These are phyloP conservation scores for Pichia eremophila DNA, from an alignment of 805 yeast genomes.

Conservation along the genomic window DNA sequence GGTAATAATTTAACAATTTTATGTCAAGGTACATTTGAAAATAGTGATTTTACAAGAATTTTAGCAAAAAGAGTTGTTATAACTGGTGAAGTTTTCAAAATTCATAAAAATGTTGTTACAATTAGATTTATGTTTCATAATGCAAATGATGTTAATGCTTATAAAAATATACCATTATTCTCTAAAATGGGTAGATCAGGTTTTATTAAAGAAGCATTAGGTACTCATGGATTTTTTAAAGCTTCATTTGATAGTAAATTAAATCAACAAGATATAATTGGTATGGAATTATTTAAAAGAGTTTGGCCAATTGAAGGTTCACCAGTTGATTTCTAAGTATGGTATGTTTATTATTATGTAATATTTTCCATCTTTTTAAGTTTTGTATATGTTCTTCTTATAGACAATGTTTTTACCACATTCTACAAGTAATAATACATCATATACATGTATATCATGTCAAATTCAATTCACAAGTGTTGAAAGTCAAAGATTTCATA, in stretches of 20 bases:
- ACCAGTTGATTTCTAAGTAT: background rate
- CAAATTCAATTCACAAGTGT: slow-evolving; percentile 69
- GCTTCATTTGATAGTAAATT: slow-evolving; percentile 89
- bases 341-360: too few relatives aligned
- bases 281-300: slow-evolving; percentile 88
- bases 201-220: slow-evolving; percentile 87
- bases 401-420: slow-evolving; percentile 1
- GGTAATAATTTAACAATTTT: slow-evolving; percentile 42
- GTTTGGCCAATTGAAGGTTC: slow-evolving; percentile 64
- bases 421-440: slow-evolving; percentile 10
- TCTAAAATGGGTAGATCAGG: slow-evolving; percentile 92
- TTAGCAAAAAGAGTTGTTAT: slow-evolving; percentile 80
- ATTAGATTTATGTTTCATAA: slow-evolving; percentile 96
- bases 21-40: slow-evolving; percentile 85
- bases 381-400: background rate
- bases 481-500: slow-evolving; percentile 83
- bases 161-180: slow-evolving; percentile 84
- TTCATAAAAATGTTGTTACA: slow-evolving; percentile 86
- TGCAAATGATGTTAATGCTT: slow-evolving; percentile 78
- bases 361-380: too few relatives aligned
- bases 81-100: slow-evolving; percentile 93
- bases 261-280: slow-evolving; percentile 86
- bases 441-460: slow-evolving; percentile 79
- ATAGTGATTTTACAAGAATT: slow-evolving; percentile 76
- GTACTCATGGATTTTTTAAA: slow-evolving; percentile 97